Evolutionary conservation across 345 rosid species (phyloP).

Genomic region (Eucalyptus grandis): DNA sequence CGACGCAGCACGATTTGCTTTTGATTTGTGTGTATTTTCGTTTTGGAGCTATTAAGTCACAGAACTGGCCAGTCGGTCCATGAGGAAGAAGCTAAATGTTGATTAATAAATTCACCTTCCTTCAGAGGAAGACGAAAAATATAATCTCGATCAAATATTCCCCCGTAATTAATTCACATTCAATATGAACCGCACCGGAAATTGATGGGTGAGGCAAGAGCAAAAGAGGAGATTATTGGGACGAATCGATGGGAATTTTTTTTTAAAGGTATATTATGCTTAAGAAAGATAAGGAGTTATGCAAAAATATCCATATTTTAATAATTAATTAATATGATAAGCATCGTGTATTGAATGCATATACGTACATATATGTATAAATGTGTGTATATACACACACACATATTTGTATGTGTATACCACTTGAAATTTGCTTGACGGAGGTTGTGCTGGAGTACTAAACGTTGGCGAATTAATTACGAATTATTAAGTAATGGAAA

Average conservation of each 20-base stretch:
- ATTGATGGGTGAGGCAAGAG: not conserved
- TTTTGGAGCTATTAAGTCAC: not conserved
- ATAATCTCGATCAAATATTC: too few relatives aligned
- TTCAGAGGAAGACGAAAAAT: too few relatives aligned
- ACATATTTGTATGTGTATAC: not conserved
- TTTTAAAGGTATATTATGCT: not conserved
- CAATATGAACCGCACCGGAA: not conserved
- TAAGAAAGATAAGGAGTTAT: not conserved
- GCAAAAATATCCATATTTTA: not conserved
- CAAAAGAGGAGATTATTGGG: not conserved
- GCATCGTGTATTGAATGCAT: not conserved
- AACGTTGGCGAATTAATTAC: not conserved
- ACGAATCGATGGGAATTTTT: not conserved
- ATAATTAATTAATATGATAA: too few relatives aligned
- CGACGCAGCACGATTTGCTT: not conserved
- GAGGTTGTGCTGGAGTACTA: not conserved
- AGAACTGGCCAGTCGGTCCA: too few relatives aligned
- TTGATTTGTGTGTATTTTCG: not conserved
- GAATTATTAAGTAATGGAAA: too few relatives aligned
- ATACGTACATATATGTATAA: too few relatives aligned
- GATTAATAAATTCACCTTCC: not conserved
- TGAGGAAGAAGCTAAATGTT: not conserved
- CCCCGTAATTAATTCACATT: not conserved
- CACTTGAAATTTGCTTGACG: not conserved
- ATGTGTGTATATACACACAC: rapidly evolving